Evolutionary conservation across 225 moss, liverwort and hornwort species (phyloP).

Genomic region (Asterella californica): DNA sequence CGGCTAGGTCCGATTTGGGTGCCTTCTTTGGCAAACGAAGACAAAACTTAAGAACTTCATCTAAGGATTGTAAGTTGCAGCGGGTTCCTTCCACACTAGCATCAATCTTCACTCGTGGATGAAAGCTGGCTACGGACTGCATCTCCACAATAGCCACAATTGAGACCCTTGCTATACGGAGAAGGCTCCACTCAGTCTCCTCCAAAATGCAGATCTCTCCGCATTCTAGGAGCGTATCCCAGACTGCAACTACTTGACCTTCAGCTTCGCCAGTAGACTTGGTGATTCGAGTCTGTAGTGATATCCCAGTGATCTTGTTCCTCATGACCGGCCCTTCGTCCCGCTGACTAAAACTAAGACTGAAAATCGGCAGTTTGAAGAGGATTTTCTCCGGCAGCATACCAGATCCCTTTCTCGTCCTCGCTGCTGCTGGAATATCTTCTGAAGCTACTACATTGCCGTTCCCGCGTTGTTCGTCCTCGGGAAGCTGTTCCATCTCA

Average conservation of each 20-base stretch:
- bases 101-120: slow-evolving; percentile 72
- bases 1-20: slow-evolving; percentile 19
- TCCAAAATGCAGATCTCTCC: slow-evolving; percentile 70
- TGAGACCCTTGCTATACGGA: slow-evolving; percentile 74
- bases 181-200: slow-evolving; percentile 62
- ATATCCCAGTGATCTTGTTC: slow-evolving; percentile 67
- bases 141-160: slow-evolving; percentile 64
- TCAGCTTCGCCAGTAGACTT: slow-evolving; percentile 49
- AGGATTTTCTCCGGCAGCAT: slow-evolving; percentile 51
- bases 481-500: background rate
- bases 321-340: slow-evolving; percentile 58
- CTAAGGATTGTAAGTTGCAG: slow-evolving; percentile 70
- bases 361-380: slow-evolving; percentile 60
- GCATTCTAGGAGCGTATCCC: slow-evolving; percentile 63
- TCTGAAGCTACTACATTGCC: slow-evolving; percentile 25
- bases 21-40: slow-evolving; percentile 54
- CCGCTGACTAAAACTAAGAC: slow-evolving; percentile 63
- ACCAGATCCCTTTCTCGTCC: slow-evolving; percentile 14
- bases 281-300: slow-evolving; percentile 50
- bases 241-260: slow-evolving; percentile 46
- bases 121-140: slow-evolving; percentile 42
- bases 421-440: slow-evolving; percentile 14
- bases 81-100: slow-evolving; percentile 74
- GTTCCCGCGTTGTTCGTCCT: slow-evolving; percentile 22
- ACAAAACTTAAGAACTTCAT: slow-evolving; percentile 75